These are phyloP conservation scores for Talaromyces adpressus DNA, from an alignment of 495 filamentous ascomycete genomes.

Conservation along the genomic window DNA sequence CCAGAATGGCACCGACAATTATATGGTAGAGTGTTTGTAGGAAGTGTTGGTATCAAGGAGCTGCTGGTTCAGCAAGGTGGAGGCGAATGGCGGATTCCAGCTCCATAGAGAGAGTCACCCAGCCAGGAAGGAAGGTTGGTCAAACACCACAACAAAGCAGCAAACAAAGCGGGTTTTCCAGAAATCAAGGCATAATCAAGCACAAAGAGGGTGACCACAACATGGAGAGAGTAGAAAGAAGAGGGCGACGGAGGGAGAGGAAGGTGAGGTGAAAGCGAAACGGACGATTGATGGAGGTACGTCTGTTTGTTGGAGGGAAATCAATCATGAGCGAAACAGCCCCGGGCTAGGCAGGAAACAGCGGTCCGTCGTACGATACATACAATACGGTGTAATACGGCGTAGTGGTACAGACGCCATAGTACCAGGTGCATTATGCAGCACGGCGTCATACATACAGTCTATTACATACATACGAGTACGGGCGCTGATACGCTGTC, in stretches of 20 bases:
- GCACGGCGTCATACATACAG: neutral
- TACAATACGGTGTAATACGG: neutral
- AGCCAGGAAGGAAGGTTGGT: conserved; percentile 11
- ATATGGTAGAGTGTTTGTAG: neutral
- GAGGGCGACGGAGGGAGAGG: neutral
- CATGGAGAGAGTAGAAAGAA: conserved; percentile 6
- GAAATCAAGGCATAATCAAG: conserved; percentile 12
- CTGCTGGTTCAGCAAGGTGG: conserved; percentile 10
- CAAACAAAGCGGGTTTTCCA: conserved; percentile 18
- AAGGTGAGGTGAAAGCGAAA: conserved; percentile 10
- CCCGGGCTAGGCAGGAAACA: neutral
- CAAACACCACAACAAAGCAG: conserved; percentile 16
- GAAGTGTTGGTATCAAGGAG: conserved; percentile 11
- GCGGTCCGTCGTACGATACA: neutral
- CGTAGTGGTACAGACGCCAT: neutral
- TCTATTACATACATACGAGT: neutral
- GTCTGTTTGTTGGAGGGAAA: neutral
- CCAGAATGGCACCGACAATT: neutral
- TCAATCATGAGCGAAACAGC: neutral
- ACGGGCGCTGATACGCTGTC: neutral
- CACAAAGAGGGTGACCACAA: neutral
- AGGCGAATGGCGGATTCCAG: conserved; percentile 29
- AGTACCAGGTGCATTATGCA: neutral
- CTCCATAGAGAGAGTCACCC: conserved; percentile 33
- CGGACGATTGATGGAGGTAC: conserved; percentile 11